Evolutionary conservation across 2,329 filamentous ascomycete species (phyloP).

Genomic region (Aureobasidium sp.): DNA sequence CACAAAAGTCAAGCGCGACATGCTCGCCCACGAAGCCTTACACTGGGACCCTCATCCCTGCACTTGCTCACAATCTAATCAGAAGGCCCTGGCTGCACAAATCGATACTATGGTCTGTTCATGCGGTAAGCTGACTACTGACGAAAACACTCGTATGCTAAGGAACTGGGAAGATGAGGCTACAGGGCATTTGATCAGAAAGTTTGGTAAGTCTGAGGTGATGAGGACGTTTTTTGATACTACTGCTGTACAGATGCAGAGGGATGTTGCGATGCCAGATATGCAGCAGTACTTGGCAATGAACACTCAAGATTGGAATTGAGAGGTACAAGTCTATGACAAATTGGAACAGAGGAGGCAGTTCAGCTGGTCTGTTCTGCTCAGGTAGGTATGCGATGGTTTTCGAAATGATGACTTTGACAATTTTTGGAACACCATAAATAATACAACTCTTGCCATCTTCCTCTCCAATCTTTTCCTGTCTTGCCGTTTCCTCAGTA

Average conservation of each 20-base stretch:
- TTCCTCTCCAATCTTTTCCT: too few relatives aligned
- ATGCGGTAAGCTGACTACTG: neutral
- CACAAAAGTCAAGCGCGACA: neutral
- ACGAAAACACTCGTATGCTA: neutral
- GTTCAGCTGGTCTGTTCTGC: neutral
- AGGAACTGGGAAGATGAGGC: neutral
- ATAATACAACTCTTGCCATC: too few relatives aligned
- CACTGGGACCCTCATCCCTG: neutral
- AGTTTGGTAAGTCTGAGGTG: neutral
- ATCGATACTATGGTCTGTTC: neutral
- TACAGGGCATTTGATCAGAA: neutral
- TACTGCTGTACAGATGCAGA: neutral
- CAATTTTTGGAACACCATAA: neutral
- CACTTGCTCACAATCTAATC: neutral
- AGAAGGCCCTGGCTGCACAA: neutral
- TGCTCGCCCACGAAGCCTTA: neutral
- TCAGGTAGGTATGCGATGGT: neutral
- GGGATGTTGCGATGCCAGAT: neutral
- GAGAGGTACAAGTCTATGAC: neutral
- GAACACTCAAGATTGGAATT: neutral
- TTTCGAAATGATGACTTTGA: neutral
- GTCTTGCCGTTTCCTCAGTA: too few relatives aligned
- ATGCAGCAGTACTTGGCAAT: neutral
- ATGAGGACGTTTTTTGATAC: neutral
- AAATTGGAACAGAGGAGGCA: neutral